Evolutionary conservation across 257 asterid genomes (phyloP).

Genomic region (Scutellaria galericulata): DNA sequence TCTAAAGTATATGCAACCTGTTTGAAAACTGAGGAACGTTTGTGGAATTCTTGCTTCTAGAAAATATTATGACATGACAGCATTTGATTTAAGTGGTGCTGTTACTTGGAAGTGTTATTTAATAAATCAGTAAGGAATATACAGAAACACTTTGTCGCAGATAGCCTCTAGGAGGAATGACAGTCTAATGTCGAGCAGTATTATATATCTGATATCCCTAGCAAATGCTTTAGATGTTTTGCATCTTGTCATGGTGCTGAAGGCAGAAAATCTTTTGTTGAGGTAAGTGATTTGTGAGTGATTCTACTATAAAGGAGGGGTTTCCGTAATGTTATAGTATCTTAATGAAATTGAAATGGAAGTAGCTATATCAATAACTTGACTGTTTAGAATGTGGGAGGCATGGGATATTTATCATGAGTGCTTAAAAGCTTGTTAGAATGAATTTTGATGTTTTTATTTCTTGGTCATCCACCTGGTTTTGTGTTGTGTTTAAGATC

Average conservation of each 20-base stretch:
- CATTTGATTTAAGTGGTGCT: background rate
- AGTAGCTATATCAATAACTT: background rate
- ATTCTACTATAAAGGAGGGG: background rate
- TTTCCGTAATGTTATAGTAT: background rate
- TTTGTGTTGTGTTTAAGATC: background rate
- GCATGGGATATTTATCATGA: background rate
- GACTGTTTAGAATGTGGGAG: slow-evolving; percentile 19
- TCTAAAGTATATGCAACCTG: background rate
- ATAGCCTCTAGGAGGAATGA: background rate
- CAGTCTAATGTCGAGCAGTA: background rate
- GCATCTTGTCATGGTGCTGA: background rate
- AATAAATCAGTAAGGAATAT: background rate
- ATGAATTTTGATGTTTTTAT: background rate
- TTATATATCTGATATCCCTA: background rate
- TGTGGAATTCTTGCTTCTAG: background rate
- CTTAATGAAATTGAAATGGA: background rate
- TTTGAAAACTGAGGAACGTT: background rate
- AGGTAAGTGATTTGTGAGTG: background rate
- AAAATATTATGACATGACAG: background rate
- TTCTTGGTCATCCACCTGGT: background rate
- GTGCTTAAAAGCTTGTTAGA: slow-evolving; percentile 3
- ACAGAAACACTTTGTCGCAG: background rate
- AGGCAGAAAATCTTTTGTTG: slow-evolving; percentile 1
- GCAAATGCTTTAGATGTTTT: background rate
- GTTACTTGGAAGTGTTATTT: slow-evolving; percentile 8